phyloP scores from a whole-genome alignment of 148 eudicot species.

The Chenopodium formosanum region DNA sequence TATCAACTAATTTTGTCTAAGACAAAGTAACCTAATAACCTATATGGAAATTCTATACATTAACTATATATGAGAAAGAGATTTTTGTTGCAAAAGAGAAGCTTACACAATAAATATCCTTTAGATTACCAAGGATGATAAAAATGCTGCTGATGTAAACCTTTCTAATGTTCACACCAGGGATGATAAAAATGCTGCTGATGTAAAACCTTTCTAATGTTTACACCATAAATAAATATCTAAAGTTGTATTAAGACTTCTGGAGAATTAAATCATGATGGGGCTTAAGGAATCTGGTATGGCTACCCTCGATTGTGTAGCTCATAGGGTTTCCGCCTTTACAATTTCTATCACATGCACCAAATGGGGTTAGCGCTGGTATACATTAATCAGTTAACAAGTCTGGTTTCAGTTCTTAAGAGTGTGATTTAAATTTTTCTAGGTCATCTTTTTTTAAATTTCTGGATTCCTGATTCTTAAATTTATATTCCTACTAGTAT shows the following conservation, averaged over 20 bases:
- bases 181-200: background rate
- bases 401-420: background rate
- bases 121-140: background rate
- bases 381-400: background rate
- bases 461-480: background rate
- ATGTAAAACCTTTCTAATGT: background rate
- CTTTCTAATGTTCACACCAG: background rate
- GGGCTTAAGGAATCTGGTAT: background rate
- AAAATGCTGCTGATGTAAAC: background rate
- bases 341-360: background rate
- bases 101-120: background rate
- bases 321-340: no score
- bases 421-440: background rate
- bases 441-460: background rate
- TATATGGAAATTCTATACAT: no score
- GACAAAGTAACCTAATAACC: no score
- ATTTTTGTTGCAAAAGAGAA: background rate
- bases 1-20: no score
- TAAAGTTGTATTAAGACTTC: no score
- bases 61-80: background rate
- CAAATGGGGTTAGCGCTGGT: background rate
- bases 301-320: background rate
- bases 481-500: constrained; percentile 44
- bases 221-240: no score
- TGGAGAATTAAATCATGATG: background rate